Evolutionary conservation across 129 eudicot genomes (phyloP), one percentile per base, ranked within the genome.

Genomic region (Mikania micrantha): DNA sequence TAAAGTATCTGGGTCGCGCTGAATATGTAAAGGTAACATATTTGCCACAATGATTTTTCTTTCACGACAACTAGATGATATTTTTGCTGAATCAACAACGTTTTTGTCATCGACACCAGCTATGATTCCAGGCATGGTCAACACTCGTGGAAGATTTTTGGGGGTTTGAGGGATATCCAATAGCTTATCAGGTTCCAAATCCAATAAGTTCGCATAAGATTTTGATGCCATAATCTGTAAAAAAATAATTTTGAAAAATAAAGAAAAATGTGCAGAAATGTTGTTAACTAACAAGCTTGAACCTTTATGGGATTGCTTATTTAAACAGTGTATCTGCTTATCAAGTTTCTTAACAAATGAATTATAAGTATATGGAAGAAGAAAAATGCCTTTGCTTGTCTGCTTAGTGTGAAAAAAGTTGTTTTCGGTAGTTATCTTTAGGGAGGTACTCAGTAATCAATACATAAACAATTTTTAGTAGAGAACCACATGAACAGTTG

Each of bases 91-190:
- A 44, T 87, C 89, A 4, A 40, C 82, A 31, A 85, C 91, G 70
- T 71, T 78, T 41, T 22, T 68, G 32, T 75, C 77, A 44, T 83
- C 84, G 61, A 61, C 56, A 58, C 79, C 92, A 36, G 88, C 67
- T 16, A 90, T 87, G 31, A 90, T 83, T 68, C 97, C 95, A 20
- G 95, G 88, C 70, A 79, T 80, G 42, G 91, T 81, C 81, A 90
- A 74, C 74, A 90, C 87, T 27, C 79, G 79, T 17, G 97, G 97
- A 76, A 90, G 95, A 58, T 78, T 60, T 83, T 86, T 87, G 21
- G 97, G 95, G 48, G 94, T 79, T 70, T 82, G 91, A 76, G 97
- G 97, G 60, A 87, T 79, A 72, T 87, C 88, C 28, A 80, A 72
- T 47, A 90, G 50, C 61, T 78, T 82, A 41, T 84, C 88, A 12